A percentile compares a stretch with the other conserved stretches of the same genome.
These are phyloP conservation scores for Ettlia oleoabundans DNA, from an alignment of 139 green algal genomes.

Conservation along the genomic window DNA sequence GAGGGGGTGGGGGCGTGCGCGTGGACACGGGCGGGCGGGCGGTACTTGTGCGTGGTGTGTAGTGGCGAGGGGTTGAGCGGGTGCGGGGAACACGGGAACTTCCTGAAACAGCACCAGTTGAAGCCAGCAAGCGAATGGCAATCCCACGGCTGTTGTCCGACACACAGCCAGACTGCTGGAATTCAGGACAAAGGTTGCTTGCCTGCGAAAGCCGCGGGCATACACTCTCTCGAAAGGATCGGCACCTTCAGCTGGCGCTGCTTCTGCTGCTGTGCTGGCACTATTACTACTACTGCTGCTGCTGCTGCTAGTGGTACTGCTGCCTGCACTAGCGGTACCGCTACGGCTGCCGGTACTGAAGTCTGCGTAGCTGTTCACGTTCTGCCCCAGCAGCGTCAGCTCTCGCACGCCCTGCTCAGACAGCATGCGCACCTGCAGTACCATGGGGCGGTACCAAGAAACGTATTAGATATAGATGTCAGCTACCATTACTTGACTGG, in stretches of 20 bases:
- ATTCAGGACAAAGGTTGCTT: not conserved
- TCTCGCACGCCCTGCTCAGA: slow-evolving; percentile 76
- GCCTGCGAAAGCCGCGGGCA: slow-evolving; percentile 28
- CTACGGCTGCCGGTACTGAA: slow-evolving; percentile 15
- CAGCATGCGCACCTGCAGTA: slow-evolving; percentile 51
- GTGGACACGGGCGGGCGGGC: not conserved
- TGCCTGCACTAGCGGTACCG: not conserved
- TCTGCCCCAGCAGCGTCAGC: slow-evolving; percentile 89
- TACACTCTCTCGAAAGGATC: slow-evolving; percentile 19
- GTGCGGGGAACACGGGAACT: too few species aligned
- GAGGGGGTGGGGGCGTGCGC: not conserved
- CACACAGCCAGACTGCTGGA: not conserved
- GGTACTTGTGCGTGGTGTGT: too few species aligned
- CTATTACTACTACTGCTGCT: not conserved
- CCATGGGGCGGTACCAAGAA: too few species aligned
- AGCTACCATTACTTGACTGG: too few species aligned
- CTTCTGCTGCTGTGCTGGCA: not conserved
- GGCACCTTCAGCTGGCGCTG: not conserved
- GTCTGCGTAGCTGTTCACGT: slow-evolving; percentile 93
- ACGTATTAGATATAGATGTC: too few species aligned
- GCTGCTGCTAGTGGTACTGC: not conserved
- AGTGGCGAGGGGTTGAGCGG: too few species aligned
- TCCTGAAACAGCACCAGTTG: too few species aligned
- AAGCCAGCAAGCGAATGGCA: not conserved
- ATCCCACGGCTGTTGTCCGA: not conserved